Evolutionary conservation across 2,329 filamentous ascomycete species (phyloP), one percentile per base, ranked within the genome.

Genomic region (Sporothrix phasma): DNA sequence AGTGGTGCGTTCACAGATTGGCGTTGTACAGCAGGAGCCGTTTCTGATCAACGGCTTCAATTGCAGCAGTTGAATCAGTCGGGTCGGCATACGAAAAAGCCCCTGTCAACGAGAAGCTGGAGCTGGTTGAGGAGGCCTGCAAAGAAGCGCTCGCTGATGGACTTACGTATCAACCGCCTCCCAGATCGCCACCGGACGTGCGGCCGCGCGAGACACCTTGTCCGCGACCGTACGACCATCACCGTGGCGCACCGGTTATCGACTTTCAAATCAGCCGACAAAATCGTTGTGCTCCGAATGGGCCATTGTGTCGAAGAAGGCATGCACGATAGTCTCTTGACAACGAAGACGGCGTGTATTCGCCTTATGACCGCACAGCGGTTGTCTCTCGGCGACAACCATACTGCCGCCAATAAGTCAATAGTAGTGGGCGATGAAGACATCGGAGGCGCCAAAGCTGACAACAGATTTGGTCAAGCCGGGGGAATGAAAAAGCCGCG

Each of bases 171-270:
- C 45, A 74, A 78, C 72, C 73, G 0, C 66, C 70, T 3, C 22
- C 13, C 71, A 75, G 11, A 68, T 24, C 63, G 67, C 34, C 69
- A 68, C 61, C 65, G 73, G 46, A 66, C 70, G 2, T 47, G 56
- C 10, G 71, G 77, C 76, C 3, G 86, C 86, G 0, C 76, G 90
- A 22, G 82, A 87, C 70, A 70, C 69, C 15, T 72, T 71, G 4
- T 71, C 71, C 96, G 95, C 77, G 81, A 81, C 4, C 84, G 92
- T 62, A 97, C 94, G 0, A 97, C 92, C 67, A 90, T 99, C 0
- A 97, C 97, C 72, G 89, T 97, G 4, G 88, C 89, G 0, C 88
- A 92, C 73, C 81, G 88, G 1, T 77, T 92, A 1, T 87, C 85
- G 0, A 90, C 88, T 0, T 86, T 90, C 68, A 86, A 85, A 72